Evolutionary conservation across 2,329 filamentous ascomycete genomes (phyloP), one percentile per base, ranked within the genome.

Genomic region (Calonectria ilicicola): DNA sequence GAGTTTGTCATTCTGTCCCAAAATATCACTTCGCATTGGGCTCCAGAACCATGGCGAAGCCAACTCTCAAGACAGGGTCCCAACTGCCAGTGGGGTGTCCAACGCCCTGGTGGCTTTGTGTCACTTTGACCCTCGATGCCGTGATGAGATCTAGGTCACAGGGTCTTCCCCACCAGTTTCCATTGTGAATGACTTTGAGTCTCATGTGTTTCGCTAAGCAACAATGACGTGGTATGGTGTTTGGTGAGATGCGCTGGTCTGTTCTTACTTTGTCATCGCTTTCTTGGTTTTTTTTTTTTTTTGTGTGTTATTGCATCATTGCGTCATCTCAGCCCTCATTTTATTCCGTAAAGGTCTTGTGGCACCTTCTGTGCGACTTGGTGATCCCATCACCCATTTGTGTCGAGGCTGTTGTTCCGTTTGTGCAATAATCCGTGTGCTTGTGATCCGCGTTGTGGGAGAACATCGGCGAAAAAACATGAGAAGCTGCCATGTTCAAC

Each of bases 41-140:
- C 53, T 32, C n/a, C 47, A 58, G 64, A 56, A 21, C 17, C 27
- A 49, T 27, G 21, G 29, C 23, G 19, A 46, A 35, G 53, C 58
- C 63, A 56, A 40, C 15, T 29, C 21, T 42, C 26, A 32, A 62
- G 46, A 38, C 44, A 64, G 66, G 46, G 35, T 53, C 44, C 42
- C 35, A 53, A 69, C 44, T 27, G 21, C 53, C 35, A 38, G 62
- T 56, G 65, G 64, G 63, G 15, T n/a, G 15, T 40, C 62, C 23
- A 49, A 38, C 27, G 62, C 49, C 62, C 27, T 23, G 38, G 23
- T 62, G 35, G 49, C 44, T 60, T 78, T 76, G 58, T 79, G 76
- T 66, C 76, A 79, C 64, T 71, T 66, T 66, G 21, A 62, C 60
- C 63, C 35, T 49, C 62, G 38, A 77, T 79, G 75, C 71, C 76